phyloP scores from a whole-genome alignment of 345 rosid genomes.

The Combretum micranthum region DNA sequence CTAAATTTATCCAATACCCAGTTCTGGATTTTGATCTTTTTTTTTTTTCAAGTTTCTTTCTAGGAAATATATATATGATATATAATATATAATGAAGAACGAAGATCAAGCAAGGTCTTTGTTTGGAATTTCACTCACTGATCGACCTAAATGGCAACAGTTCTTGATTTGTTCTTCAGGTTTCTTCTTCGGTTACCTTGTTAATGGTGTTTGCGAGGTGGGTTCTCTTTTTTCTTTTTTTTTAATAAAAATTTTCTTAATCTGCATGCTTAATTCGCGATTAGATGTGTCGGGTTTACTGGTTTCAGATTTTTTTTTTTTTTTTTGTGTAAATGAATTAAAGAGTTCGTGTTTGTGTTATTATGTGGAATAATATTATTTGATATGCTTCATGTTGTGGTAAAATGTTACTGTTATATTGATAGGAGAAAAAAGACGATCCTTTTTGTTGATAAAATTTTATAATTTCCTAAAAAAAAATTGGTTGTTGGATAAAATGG shows the following conservation, averaged over 20 bases:
- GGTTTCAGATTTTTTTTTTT: no score
- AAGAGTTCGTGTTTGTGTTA: not conserved
- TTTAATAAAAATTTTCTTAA: not conserved
- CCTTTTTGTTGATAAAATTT: no score
- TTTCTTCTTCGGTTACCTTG: conserved; percentile 92
- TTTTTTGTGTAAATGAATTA: not conserved
- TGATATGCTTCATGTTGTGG: not conserved
- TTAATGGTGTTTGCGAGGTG: conserved; percentile 96
- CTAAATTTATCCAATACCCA: no score
- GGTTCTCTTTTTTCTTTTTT: not conserved
- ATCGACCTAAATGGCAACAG: conserved; percentile 70
- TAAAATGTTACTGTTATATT: conserved; percentile 5
- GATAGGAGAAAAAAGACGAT: not conserved
- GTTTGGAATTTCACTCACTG: conserved; percentile 67
- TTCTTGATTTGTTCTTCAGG: conserved; percentile 90
- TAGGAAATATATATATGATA: not conserved
- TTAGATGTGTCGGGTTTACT: no score
- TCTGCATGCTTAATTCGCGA: not conserved
- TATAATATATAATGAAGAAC: conserved; percentile 34
- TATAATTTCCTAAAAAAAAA: no score
- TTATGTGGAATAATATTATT: not conserved
- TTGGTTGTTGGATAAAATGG: no score
- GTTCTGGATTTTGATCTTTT: no score
- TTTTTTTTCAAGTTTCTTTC: not conserved
- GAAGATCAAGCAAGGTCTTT: conserved; percentile 57